A percentile compares a stretch with the other conserved stretches of the same genome.
phyloP scores from a whole-genome alignment of 2,329 filamentous ascomycete species.

The Pseudonectria foliicola region DNA sequence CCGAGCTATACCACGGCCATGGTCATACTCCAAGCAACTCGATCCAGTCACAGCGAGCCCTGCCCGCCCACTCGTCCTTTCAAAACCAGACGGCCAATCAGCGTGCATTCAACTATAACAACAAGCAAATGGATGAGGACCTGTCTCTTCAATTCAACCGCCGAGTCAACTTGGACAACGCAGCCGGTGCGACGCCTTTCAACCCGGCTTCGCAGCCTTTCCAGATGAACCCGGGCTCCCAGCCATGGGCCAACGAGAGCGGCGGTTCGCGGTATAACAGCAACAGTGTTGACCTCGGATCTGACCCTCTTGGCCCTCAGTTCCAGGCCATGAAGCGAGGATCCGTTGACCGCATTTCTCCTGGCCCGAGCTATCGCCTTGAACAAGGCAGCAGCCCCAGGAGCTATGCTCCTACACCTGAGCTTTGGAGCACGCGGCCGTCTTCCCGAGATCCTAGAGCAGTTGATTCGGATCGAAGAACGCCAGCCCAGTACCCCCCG shows the following conservation, averaged over 20 bases:
- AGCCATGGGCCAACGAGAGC: slow-evolving; percentile 36
- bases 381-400: slow-evolving; percentile 21
- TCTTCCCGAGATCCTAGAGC: slow-evolving; percentile 28
- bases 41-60: slow-evolving; percentile 39
- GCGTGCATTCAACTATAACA: slow-evolving; percentile 30
- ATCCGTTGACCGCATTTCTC: slow-evolving; percentile 34
- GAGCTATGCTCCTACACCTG: slow-evolving; percentile 24
- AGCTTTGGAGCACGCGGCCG: slow-evolving; percentile 32
- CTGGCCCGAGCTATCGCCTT: slow-evolving; percentile 23
- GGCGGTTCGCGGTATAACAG: slow-evolving; percentile 19
- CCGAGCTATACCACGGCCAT: slow-evolving; percentile 23
- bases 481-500: slow-evolving; percentile 23
- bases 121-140: slow-evolving; percentile 32
- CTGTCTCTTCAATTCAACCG: slow-evolving; percentile 28
- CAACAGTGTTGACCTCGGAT: slow-evolving; percentile 25
- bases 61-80: slow-evolving; percentile 37
- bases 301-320: slow-evolving; percentile 24
- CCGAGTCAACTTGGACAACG: slow-evolving; percentile 28
- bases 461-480: slow-evolving; percentile 33
- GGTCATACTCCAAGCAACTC: slow-evolving; percentile 38
- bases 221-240: slow-evolving; percentile 40
- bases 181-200: slow-evolving; percentile 15
- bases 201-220: slow-evolving; percentile 31
- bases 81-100: slow-evolving; percentile 35
- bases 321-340: slow-evolving; percentile 27